Evolutionary conservation across 495 filamentous ascomycete species (phyloP).

Genomic region (Penicillium coprophilum): DNA sequence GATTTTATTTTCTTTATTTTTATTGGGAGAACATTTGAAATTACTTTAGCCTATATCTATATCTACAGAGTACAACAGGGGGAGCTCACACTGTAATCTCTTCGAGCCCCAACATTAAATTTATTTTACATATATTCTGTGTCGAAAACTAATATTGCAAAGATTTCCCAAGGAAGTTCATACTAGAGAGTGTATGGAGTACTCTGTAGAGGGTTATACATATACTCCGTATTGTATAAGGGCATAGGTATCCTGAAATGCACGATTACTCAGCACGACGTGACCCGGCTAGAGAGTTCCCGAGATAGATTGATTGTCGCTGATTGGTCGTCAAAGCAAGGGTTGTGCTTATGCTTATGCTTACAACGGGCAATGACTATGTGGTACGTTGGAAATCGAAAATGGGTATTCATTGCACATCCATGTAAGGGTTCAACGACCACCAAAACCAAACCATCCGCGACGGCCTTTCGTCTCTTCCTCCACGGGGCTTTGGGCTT

Average conservation of each 20-base stretch:
- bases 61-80: no score
- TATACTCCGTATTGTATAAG: no score
- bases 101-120: background rate
- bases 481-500: constrained; percentile 27
- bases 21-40: no score
- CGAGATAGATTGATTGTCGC: constrained; percentile 1
- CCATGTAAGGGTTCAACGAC: constrained; percentile 42
- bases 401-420: constrained; percentile 5
- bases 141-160: no score
- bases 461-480: constrained; percentile 64
- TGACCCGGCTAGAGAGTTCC: constrained; percentile 22
- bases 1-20: background rate
- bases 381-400: no score
- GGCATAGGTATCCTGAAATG: no score
- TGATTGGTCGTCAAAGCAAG: constrained; percentile 14
- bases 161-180: no score
- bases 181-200: no score
- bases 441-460: constrained; percentile 89
- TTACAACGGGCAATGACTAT: constrained; percentile 6
- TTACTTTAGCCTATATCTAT: no score
- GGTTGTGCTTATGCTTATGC: constrained; percentile 11
- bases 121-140: no score
- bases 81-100: background rate
- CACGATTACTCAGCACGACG: constrained; percentile 14
- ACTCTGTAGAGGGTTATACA: no score